phyloP scores from a whole-genome alignment of 2,329 filamentous ascomycete species.

The Colletotrichum costaricense region DNA sequence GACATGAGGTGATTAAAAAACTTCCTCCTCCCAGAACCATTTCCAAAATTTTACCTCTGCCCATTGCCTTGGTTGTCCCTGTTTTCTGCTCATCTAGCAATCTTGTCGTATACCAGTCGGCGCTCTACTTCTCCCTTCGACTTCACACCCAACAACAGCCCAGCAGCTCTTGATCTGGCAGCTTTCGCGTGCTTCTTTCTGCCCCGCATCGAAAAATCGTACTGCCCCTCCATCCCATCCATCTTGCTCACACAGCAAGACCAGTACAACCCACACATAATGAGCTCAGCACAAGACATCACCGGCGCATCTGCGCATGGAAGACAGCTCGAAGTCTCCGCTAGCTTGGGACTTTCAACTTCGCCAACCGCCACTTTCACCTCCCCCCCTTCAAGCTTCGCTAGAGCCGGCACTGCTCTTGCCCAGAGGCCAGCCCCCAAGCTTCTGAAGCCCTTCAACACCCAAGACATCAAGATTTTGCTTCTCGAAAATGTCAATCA shows the following conservation, averaged over 20 bases:
- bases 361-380: constrained; percentile 82
- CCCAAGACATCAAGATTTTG: constrained; percentile 95
- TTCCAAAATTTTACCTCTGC: not conserved
- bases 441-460: constrained; percentile 93
- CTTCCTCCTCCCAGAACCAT: constrained; percentile 13
- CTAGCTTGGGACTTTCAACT: constrained; percentile 75
- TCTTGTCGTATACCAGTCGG: not conserved
- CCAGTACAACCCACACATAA: constrained; percentile 39
- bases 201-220: constrained; percentile 22
- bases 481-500: constrained; percentile 96
- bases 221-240: constrained; percentile 17
- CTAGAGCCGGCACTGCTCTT: constrained; percentile 52
- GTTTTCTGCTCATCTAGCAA: not conserved
- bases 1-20: constrained; percentile 14
- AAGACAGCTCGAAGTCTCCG: constrained; percentile 56
- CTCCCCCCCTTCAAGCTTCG: constrained; percentile 75
- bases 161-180: not conserved
- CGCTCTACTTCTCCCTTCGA: not conserved
- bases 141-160: not conserved
- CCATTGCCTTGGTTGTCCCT: not conserved
- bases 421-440: constrained; percentile 66
- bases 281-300: constrained; percentile 64
- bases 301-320: constrained; percentile 45
- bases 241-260: not conserved
- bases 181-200: not conserved